Conservation (phyloP, 2,329 filamentous ascomycete species). For the Cladophialophora psammophila region DNA sequence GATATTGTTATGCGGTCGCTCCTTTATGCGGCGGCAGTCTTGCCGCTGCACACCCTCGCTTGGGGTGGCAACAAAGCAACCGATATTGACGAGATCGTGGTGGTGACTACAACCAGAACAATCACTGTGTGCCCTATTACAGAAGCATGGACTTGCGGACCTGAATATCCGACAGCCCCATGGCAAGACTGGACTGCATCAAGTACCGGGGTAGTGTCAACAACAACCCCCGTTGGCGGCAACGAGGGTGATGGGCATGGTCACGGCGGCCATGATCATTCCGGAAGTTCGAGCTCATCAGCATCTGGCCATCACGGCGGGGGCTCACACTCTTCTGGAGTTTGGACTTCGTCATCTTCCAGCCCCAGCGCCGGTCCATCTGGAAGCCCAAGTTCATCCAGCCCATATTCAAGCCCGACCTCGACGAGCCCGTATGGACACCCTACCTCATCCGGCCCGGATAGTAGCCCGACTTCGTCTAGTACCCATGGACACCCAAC, state of each 20-base stretch:
- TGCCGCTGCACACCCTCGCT: slow-evolving; percentile 31
- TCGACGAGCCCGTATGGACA: neutral
- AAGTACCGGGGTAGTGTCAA: slow-evolving; percentile 3
- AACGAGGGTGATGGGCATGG: slow-evolving; percentile 10
- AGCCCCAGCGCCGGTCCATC: neutral
- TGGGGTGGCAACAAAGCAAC: slow-evolving; percentile 18
- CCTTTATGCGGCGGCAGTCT: slow-evolving; percentile 33
- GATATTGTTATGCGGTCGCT: slow-evolving; percentile 36
- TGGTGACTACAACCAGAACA: slow-evolving; percentile 33
- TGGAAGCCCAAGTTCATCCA: neutral
- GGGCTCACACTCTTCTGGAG: neutral
- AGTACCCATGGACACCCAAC: neutral
- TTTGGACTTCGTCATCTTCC: too few relatives aligned
- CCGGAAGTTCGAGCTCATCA: neutral
- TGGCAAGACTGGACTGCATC: slow-evolving; percentile 13
- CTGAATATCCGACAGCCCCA: slow-evolving; percentile 25
- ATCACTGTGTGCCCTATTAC: slow-evolving; percentile 38
- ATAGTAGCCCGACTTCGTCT: neutral
- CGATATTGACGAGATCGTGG: slow-evolving; percentile 32
- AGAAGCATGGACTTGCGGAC: slow-evolving; percentile 31
- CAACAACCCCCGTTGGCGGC: slow-evolving; percentile 15
- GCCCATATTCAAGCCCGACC: neutral
- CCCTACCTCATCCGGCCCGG: neutral
- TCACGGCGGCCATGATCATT: slow-evolving; percentile 9
- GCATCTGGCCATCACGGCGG: neutral